These are phyloP conservation scores for Blastobotrys aristatus DNA, from an alignment of 1,139 yeast genomes.

Conservation along the genomic window DNA sequence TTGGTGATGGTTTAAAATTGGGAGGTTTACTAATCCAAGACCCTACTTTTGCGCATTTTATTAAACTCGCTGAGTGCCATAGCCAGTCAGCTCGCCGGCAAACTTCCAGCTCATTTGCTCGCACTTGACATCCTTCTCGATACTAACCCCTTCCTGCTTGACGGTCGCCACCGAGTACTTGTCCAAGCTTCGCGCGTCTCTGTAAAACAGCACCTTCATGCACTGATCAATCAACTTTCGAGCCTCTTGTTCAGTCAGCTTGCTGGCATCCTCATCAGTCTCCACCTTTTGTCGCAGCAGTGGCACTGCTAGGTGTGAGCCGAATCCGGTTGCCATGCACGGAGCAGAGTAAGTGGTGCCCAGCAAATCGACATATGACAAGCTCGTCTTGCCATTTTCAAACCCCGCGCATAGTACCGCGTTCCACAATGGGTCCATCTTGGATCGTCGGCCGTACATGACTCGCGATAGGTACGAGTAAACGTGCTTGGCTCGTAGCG, in stretches of 20 bases:
- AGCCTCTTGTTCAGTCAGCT: constrained; percentile 70
- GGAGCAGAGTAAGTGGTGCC: constrained; percentile 92
- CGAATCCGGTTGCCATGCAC: constrained; percentile 93
- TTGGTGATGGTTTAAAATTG: background rate
- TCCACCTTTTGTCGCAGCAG: constrained; percentile 81
- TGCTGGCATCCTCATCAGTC: constrained; percentile 63
- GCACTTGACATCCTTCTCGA: constrained; percentile 61
- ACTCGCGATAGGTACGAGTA: constrained; percentile 84
- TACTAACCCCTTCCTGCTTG: constrained; percentile 49
- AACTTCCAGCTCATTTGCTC: constrained; percentile 87
- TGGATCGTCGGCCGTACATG: constrained; percentile 80
- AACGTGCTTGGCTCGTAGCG: constrained; percentile 76
- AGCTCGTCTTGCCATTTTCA: constrained; percentile 55
- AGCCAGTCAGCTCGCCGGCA: constrained; percentile 84
- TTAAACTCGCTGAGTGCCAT: constrained; percentile 58
- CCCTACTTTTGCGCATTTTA: too few species aligned
- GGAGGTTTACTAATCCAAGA: background rate
- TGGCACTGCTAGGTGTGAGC: constrained; percentile 91
- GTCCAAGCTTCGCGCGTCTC: constrained; percentile 93
- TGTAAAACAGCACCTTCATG: constrained; percentile 91
- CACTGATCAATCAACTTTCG: constrained; percentile 69
- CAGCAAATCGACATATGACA: constrained; percentile 81
- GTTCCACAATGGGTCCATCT: constrained; percentile 97
- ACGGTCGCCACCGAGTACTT: constrained; percentile 80
- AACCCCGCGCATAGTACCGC: constrained; percentile 88